Evolutionary conservation across 2,329 filamentous ascomycete genomes (phyloP), one percentile per base, ranked within the genome.

Genomic region (Cytospora schulzeri): DNA sequence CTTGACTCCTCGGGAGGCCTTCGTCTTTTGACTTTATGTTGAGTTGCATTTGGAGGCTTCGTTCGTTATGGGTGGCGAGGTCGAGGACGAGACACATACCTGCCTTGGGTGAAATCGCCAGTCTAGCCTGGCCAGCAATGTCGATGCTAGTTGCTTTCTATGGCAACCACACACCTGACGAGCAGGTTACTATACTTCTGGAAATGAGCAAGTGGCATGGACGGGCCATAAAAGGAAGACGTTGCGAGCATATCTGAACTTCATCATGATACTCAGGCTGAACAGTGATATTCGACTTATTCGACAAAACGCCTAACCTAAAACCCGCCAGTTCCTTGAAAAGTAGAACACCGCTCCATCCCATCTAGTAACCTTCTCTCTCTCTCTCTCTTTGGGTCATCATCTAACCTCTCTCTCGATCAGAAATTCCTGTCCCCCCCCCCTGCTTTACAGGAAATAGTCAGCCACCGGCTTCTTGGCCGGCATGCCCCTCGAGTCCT

Each of bases 401-500:
- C n/a, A n/a, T n/a, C n/a, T n/a, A n/a, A n/a, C n/a, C n/a, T 15
- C 35, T 19, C 15, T 6, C 38, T 54, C n/a, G 28, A 22, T 12
- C 26, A 38, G 15, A 6, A 17, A 41, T 2, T 50, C n/a, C n/a
- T 14, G 15, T 9, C 7, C 28, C 14, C 22, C 4, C 4, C 8
- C 29, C 35, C 53, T 28, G 17, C 12, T 50, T 76, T 75, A 88
- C 78, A 99, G 81, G 77, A 99, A 99, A 81, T 98, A 99, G 79
- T 98, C 94, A 17, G 93, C 93, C 60, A 97, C 92, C 3, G 95
- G 95, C 78, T 98, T 98, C 85, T 99, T 99, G 3, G 95, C 95
- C 65, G 95, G 95, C 95, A 99, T 99, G 5, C 95, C 95, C 71
- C 95, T 85, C 1, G 91, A 93, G 76, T 98, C 95, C 79, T 99